A percentile compares a stretch with the other conserved stretches of the same genome.
phyloP scores from a whole-genome alignment of 1,139 yeast genomes.

The Geotrichum reessii region DNA sequence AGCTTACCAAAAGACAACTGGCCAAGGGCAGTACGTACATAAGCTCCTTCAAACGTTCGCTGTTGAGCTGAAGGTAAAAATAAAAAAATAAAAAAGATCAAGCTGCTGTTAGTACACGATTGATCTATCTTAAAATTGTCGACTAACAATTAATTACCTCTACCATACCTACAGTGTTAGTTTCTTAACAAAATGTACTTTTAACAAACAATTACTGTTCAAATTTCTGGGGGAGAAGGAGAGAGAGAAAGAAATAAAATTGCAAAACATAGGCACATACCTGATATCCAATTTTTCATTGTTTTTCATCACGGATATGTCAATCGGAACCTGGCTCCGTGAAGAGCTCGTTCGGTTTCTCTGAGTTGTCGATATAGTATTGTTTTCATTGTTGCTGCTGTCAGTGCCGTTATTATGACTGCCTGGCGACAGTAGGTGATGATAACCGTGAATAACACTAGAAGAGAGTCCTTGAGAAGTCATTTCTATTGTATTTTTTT shows the following conservation, averaged over 20 bases:
- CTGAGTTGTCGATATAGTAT: background rate
- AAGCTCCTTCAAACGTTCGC: slow-evolving; percentile 43
- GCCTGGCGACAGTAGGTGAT: no score
- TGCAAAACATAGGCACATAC: slow-evolving; percentile 2
- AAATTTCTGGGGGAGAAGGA: no score
- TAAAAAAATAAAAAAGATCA: no score
- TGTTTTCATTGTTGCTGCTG: background rate
- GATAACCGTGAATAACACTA: no score
- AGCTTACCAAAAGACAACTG: slow-evolving; percentile 36
- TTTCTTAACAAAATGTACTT: no score
- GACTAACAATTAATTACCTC: slow-evolving; percentile 19
- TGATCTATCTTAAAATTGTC: no score
- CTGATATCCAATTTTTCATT: slow-evolving; percentile 15
- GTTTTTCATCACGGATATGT: slow-evolving; percentile 1
- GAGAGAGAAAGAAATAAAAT: slow-evolving; percentile 12
- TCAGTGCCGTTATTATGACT: background rate
- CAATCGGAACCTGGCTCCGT: background rate
- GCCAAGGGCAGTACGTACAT: slow-evolving; percentile 39
- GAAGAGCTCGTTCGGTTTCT: background rate
- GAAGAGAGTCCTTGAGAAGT: no score
- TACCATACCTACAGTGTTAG: no score
- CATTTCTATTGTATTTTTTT: no score
- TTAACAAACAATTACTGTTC: no score
- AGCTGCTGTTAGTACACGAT: no score
- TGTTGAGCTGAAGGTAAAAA: slow-evolving; percentile 32